These are phyloP conservation scores for Alliaria petiolata DNA, from an alignment of 345 rosid genomes.

Conservation along the genomic window DNA sequence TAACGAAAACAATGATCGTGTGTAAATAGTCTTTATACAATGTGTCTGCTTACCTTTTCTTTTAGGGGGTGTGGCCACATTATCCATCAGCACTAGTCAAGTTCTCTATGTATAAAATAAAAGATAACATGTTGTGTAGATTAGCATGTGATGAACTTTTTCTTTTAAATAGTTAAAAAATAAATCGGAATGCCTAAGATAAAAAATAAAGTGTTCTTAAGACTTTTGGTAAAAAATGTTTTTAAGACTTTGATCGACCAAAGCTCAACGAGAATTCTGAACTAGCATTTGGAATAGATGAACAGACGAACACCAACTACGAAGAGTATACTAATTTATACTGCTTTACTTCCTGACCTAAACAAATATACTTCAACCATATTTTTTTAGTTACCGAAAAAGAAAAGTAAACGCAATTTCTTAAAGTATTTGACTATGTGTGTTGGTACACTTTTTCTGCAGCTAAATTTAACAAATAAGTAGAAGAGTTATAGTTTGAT, in stretches of 20 bases:
- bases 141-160: not conserved
- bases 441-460: not conserved
- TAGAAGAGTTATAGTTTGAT: too few species aligned
- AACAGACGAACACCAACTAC: not conserved
- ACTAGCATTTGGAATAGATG: not conserved
- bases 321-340: not conserved
- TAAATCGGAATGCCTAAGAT: not conserved
- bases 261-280: not conserved
- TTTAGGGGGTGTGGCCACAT: not conserved
- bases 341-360: not conserved
- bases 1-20: constrained; percentile 9
- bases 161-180: not conserved
- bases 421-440: not conserved
- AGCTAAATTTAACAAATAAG: not conserved
- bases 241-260: too few species aligned
- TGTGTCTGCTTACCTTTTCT: constrained; percentile 8
- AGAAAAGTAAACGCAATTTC: not conserved
- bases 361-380: not conserved
- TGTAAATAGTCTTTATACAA: constrained; percentile 7
- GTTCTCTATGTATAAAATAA: constrained; percentile 2
- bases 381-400: not conserved
- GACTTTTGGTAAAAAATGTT: not conserved
- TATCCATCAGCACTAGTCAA: constrained; percentile 21
- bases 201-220: not conserved
- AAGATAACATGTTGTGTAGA: constrained; percentile 1